Conservation (phyloP, 495 filamentous ascomycete genomes). For the Elaphomyces granulatus region DNA sequence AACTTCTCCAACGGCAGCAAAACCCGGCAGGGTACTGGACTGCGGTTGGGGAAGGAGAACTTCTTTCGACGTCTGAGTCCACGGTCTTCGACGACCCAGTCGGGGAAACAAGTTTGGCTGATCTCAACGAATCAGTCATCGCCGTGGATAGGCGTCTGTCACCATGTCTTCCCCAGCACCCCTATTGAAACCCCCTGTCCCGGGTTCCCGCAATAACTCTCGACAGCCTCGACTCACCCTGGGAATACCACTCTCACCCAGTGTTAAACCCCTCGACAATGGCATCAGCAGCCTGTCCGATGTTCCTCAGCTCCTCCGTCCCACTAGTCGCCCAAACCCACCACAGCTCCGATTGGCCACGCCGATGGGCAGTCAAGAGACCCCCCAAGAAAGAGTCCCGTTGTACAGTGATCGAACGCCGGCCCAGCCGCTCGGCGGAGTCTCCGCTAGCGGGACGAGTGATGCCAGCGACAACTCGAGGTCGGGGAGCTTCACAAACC, state of each 20-base stretch:
- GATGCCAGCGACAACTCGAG: slow-evolving; percentile 63
- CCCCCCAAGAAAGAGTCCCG: slow-evolving; percentile 44
- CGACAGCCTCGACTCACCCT: slow-evolving; percentile 69
- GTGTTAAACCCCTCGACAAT: slow-evolving; percentile 47
- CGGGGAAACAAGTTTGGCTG: slow-evolving; percentile 30
- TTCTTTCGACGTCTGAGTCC: slow-evolving; percentile 7
- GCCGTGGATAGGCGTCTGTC: slow-evolving; percentile 36
- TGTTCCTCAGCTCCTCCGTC: slow-evolving; percentile 23
- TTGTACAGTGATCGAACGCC: slow-evolving; percentile 36
- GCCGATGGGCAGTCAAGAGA: slow-evolving; percentile 60
- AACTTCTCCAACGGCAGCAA: too few relatives aligned
- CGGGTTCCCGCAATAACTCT: slow-evolving; percentile 49
- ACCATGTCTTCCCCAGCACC: slow-evolving; percentile 69
- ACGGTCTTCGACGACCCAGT: slow-evolving; percentile 12
- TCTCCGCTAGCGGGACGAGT: slow-evolving; percentile 42
- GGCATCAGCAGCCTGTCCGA: slow-evolving; percentile 21
- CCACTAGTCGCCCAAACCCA: slow-evolving; percentile 37
- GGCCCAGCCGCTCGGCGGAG: slow-evolving; percentile 28
- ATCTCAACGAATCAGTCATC: slow-evolving; percentile 36
- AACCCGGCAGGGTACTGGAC: too few relatives aligned
- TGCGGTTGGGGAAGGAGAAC: too few relatives aligned
- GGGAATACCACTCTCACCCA: slow-evolving; percentile 75
- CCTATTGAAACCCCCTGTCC: slow-evolving; percentile 70
- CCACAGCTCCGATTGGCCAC: slow-evolving; percentile 71
- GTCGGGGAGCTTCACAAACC: slow-evolving; percentile 53